phyloP scores from a whole-genome alignment of 2,329 filamentous ascomycete genomes.

The Huntiella savannae region DNA sequence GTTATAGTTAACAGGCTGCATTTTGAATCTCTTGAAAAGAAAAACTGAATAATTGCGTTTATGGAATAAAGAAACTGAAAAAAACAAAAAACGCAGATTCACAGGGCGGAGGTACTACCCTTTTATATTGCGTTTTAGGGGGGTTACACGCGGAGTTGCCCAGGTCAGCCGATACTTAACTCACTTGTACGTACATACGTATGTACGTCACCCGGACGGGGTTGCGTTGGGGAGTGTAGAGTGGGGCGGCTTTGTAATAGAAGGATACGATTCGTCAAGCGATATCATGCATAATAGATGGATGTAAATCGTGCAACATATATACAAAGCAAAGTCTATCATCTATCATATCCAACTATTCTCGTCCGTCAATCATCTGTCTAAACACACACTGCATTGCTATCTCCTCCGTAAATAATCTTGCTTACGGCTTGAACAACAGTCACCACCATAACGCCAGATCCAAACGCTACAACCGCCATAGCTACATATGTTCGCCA shows the following conservation, averaged over 20 bases:
- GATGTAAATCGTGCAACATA: not conserved
- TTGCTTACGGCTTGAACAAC: constrained; percentile 54
- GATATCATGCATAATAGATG: not conserved
- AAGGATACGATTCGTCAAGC: not conserved
- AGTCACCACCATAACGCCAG: constrained; percentile 62
- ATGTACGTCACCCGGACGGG: too few relatives aligned
- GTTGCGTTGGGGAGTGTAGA: not conserved
- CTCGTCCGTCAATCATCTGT: not conserved
- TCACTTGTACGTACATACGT: too few relatives aligned
- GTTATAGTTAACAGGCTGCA: constrained; percentile 19
- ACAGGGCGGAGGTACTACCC: too few relatives aligned
- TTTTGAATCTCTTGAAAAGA: constrained; percentile 6
- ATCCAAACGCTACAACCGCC: constrained; percentile 59
- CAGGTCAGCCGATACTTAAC: too few relatives aligned
- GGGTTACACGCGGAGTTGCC: too few relatives aligned
- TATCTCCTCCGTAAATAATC: constrained; percentile 30
- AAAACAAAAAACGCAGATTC: not conserved
- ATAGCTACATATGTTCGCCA: constrained; percentile 57
- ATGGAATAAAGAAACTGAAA: not conserved
- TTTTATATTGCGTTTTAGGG: too few relatives aligned
- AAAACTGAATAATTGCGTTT: not conserved
- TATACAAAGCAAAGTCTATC: not conserved
- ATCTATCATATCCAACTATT: constrained; percentile 11
- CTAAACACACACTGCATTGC: not conserved
- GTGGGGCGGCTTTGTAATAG: not conserved